A percentile compares a stretch with the other conserved stretches of the same genome.
Evolutionary conservation across 2,329 filamentous ascomycete genomes (phyloP).

Genomic region (Claviceps capensis): DNA sequence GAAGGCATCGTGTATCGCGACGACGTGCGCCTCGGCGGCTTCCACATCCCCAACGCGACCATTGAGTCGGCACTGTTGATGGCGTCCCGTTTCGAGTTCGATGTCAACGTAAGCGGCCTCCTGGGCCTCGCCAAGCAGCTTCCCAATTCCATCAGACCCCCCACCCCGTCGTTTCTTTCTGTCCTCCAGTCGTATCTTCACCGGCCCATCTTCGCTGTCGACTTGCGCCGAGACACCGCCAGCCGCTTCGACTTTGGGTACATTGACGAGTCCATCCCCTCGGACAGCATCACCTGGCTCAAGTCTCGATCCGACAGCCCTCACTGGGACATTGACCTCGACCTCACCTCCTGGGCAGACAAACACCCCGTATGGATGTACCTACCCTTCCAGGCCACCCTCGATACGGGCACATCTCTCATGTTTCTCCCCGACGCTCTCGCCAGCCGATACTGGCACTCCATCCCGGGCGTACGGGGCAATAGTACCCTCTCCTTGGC

Average conservation of each 20-base stretch:
- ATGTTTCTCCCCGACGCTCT: slow-evolving; percentile 45
- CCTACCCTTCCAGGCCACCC: slow-evolving; percentile 38
- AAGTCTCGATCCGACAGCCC: slow-evolving; percentile 17
- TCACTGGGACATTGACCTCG: slow-evolving; percentile 34
- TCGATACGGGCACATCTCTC: slow-evolving; percentile 57
- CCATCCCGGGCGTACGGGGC: slow-evolving; percentile 31
- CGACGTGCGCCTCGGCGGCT: slow-evolving; percentile 30
- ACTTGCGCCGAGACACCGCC: slow-evolving; percentile 32
- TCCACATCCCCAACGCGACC: slow-evolving; percentile 29
- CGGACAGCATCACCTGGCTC: slow-evolving; percentile 30
- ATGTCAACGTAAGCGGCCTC: slow-evolving; percentile 32
- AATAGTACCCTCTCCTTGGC: slow-evolving; percentile 35
- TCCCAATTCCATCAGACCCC: slow-evolving; percentile 28
- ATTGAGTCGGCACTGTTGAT: slow-evolving; percentile 35
- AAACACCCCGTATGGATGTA: slow-evolving; percentile 38
- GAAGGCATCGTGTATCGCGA: slow-evolving; percentile 37
- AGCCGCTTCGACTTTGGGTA: slow-evolving; percentile 39
- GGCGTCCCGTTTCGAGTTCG: slow-evolving; percentile 28
- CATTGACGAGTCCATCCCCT: slow-evolving; percentile 26
- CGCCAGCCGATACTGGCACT: slow-evolving; percentile 45
- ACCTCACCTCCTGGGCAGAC: slow-evolving; percentile 25
- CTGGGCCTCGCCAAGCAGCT: slow-evolving; percentile 36
- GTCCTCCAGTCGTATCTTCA: slow-evolving; percentile 27
- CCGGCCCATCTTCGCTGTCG: slow-evolving; percentile 32
- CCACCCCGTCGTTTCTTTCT: slow-evolving; percentile 30